These are phyloP conservation scores for Arctium minus DNA, from an alignment of 129 eudicot genomes.

Conservation along the genomic window DNA sequence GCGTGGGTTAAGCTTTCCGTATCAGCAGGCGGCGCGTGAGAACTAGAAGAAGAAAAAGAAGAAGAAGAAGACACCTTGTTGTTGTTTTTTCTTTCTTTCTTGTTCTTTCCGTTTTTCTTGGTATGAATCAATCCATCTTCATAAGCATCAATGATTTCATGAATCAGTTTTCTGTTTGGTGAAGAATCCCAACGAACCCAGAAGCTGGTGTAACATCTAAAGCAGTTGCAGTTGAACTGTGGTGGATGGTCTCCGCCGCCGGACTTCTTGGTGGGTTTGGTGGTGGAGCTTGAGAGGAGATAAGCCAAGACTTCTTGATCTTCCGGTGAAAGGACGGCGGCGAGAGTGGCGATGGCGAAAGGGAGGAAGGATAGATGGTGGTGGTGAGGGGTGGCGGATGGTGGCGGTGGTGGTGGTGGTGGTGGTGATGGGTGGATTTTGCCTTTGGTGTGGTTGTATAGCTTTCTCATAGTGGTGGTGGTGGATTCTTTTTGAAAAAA, in stretches of 20 bases:
- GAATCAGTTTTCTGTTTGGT: slow-evolving; percentile 66
- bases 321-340: slow-evolving; percentile 51
- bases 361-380: slow-evolving; percentile 52
- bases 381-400: slow-evolving; percentile 24
- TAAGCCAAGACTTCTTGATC: slow-evolving; percentile 73
- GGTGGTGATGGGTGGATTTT: slow-evolving; percentile 68
- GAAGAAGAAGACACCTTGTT: slow-evolving; percentile 7
- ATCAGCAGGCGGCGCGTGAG: slow-evolving; percentile 19
- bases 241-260: slow-evolving; percentile 38
- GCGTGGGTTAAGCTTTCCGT: neutral
- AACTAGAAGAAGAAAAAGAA: neutral
- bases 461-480: slow-evolving; percentile 51
- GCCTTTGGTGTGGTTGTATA: slow-evolving; percentile 59
- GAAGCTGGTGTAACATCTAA: slow-evolving; percentile 61
- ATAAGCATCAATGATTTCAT: slow-evolving; percentile 66
- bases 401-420: slow-evolving; percentile 50
- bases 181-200: slow-evolving; percentile 87
- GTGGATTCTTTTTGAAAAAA: slow-evolving; percentile 2
- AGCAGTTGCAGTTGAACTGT: slow-evolving; percentile 60
- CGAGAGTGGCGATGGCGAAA: slow-evolving; percentile 50
- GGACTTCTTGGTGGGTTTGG: neutral
- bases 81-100: slow-evolving; percentile 48
- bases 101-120: slow-evolving; percentile 40
- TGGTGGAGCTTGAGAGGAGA: slow-evolving; percentile 51
- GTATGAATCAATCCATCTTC: slow-evolving; percentile 50